phyloP scores from a whole-genome alignment of 2,329 filamentous ascomycete genomes.

The Orbilia ellipsospora region DNA sequence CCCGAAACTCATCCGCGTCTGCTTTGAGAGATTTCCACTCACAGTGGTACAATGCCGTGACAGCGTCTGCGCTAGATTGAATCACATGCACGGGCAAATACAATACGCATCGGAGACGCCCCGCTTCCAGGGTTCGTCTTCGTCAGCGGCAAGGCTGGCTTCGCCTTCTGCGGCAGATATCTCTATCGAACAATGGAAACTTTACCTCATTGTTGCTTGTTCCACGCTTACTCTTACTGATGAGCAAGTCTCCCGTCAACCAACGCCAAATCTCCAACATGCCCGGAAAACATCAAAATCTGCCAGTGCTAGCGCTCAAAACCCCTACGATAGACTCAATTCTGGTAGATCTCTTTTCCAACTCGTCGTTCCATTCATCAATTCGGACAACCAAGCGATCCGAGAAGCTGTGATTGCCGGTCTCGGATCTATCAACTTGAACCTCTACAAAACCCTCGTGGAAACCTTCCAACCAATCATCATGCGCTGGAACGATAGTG shows the following conservation, averaged over 20 bases:
- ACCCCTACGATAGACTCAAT: constrained; percentile 75
- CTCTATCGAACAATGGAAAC: constrained; percentile 95
- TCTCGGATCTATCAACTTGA: constrained; percentile 92
- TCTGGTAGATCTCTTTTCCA: constrained; percentile 91
- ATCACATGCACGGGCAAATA: constrained; percentile 92
- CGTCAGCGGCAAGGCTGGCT: constrained; percentile 22
- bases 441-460: constrained; percentile 88
- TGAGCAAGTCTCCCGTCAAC: constrained; percentile 76
- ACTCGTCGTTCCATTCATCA: constrained; percentile 87
- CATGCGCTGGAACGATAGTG: constrained; percentile 73
- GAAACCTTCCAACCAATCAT: constrained; percentile 91
- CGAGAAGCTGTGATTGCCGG: constrained; percentile 90
- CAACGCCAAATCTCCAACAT: constrained; percentile 74
- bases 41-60: constrained; percentile 91
- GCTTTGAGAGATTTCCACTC: constrained; percentile 89
- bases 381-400: constrained; percentile 80
- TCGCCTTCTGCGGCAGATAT: constrained; percentile 71
- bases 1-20: constrained; percentile 89
- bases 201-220: constrained; percentile 96
- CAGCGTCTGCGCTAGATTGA: constrained; percentile 87
- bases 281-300: constrained; percentile 82
- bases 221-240: constrained; percentile 77
- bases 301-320: constrained; percentile 69
- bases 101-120: constrained; percentile 79
- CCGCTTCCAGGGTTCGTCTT: constrained; percentile 62